A percentile compares a stretch with the other conserved stretches of the same genome.
These are phyloP conservation scores for Amanita muscaria DNA, from an alignment of 768 basidiomycete genomes.

Conservation along the genomic window DNA sequence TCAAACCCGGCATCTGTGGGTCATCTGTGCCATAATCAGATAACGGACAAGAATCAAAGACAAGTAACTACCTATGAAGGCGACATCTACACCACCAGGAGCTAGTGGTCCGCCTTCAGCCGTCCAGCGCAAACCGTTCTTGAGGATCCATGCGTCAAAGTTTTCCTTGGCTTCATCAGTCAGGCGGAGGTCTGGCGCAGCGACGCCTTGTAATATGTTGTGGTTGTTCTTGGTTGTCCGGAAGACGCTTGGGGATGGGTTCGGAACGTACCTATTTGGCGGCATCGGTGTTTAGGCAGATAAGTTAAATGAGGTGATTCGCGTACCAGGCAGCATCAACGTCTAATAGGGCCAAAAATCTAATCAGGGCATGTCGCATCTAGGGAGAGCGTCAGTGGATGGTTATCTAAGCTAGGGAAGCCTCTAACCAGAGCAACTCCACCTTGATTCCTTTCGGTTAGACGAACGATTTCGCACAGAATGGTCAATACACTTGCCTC, in stretches of 20 bases:
- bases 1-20: constrained; percentile 91
- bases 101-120: constrained; percentile 79
- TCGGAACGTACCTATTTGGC: constrained; percentile 67
- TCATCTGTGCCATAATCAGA: constrained; percentile 38
- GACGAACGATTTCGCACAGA: constrained; percentile 5
- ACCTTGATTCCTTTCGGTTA: constrained; percentile 36
- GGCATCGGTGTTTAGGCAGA: too few relatives aligned
- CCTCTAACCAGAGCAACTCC: constrained; percentile 83
- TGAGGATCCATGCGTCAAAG: constrained; percentile 83
- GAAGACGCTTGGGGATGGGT: constrained; percentile 84
- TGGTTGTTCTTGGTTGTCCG: constrained; percentile 94
- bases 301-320: constrained; percentile 17
- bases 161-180: constrained; percentile 69
- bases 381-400: too few relatives aligned
- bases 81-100: constrained; percentile 75
- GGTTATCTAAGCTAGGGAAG: constrained; percentile 12
- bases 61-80: constrained; percentile 59
- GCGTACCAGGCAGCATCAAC: constrained; percentile 78
- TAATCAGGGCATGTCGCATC: constrained; percentile 92
- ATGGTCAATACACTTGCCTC: constrained; percentile 41
- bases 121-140: constrained; percentile 86
- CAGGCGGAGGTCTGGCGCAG: constrained; percentile 67
- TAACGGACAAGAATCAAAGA: background rate
- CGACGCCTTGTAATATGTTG: constrained; percentile 92
- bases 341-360: constrained; percentile 72